Conservation (phyloP, 2,329 filamentous ascomycete species). For the Biscogniauxia sp. region DNA sequence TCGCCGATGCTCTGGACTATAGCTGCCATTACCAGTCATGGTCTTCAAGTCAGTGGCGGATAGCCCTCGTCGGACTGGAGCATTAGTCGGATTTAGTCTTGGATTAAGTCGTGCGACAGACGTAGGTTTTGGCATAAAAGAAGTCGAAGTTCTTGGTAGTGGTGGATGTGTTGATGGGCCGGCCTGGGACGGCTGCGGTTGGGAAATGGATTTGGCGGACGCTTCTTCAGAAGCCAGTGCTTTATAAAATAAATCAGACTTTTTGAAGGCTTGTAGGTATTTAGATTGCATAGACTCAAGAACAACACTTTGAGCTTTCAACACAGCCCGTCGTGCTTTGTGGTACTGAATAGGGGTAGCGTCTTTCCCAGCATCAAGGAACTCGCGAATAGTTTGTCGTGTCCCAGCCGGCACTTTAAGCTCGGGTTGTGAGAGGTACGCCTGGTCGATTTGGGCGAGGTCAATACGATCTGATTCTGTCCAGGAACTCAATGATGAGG, state of each 20-base stretch:
- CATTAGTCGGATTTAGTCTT: conserved; percentile 32
- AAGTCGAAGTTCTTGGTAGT: conserved; percentile 34
- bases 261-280: conserved; percentile 83
- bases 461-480: conserved; percentile 82
- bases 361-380: conserved; percentile 72
- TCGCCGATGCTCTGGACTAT: conserved; percentile 50
- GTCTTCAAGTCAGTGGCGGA: conserved; percentile 49
- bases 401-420: conserved; percentile 72
- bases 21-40: conserved; percentile 35
- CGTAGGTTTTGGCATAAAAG: conserved; percentile 44
- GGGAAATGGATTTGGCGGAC: conserved; percentile 42
- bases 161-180: conserved; percentile 28
- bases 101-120: conserved; percentile 42
- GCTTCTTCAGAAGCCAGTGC: conserved; percentile 86
- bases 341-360: conserved; percentile 82
- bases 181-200: conserved; percentile 19
- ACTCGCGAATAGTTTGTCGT: conserved; percentile 68
- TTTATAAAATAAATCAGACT: conserved; percentile 93
- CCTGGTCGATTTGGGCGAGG: conserved; percentile 86
- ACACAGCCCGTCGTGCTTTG: conserved; percentile 74
- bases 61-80: conserved; percentile 39
- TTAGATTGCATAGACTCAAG: conserved; percentile 80
- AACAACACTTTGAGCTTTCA: conserved; percentile 78
- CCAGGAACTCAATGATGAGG: conserved; percentile 66
- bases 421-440: conserved; percentile 80